Base-by-base conservation (phyloP, 495 filamentous ascomycete genomes). In the Corynascus novoguineensis region DNA sequence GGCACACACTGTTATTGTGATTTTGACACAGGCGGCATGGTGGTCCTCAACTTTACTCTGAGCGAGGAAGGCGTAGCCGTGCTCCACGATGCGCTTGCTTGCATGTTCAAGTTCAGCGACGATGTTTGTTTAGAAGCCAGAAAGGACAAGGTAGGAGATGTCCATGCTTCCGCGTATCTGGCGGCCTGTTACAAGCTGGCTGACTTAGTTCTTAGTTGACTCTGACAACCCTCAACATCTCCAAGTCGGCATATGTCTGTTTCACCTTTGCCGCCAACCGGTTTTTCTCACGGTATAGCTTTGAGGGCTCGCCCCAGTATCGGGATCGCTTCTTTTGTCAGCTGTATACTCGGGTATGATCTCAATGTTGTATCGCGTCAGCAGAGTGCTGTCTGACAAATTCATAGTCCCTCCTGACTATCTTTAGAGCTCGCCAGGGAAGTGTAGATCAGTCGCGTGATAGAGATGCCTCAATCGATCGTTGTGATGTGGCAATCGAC, bases 81-180 rank as follows among this genome's bases (percentile, higher is more conserved):
- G 53, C 71, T 98, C 17, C 89, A 97, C 64, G 90, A 97, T 69
- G 79, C 83, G 10, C 78, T 98, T n/a, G 72, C 82, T 49, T 97
- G 93, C 69, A 81, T 98, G 27, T 79, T 84, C 46, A 97, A 93
- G 74, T 97, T 97, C 77, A 89, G 87, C 67, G 93, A 98, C 59
- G 84, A 83, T 41, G 87, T 97, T 10, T 87, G 85, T 27, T 77
- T 98, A 37, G 93, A 97, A 71, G 91, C 91, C 8, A 81, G 83
- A 60, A 78, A 79, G 41, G 83, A 90, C 63, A 78, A 83, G 68
- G 87, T 93, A 78, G 19, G 47, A 38, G 57, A 47, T 21, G n/a
- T 11, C 6, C 29, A 29, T 28, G 1, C 4, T 15, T 8, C 7
- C 1, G 10, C 25, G 4, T n/a, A 15, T 17, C n/a, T 32, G 28